Conservation (phyloP, 352 stramenopile species). For the Plasmopara viticola region DNA sequence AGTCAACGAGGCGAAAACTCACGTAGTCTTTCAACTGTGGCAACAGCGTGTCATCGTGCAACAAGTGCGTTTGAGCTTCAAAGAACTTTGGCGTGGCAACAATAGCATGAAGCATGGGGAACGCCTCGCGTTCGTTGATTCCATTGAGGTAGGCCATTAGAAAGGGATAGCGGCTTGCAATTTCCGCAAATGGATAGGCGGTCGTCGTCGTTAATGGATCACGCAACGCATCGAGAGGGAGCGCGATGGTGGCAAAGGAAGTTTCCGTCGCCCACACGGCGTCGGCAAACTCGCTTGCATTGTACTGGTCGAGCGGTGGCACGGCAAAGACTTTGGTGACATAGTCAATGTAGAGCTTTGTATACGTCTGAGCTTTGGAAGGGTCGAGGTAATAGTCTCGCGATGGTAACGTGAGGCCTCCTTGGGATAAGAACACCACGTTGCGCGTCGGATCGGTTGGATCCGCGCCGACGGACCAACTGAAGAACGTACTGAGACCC, state of each 20-base stretch:
- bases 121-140: constrained; percentile 34
- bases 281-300: constrained; percentile 32
- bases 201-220: constrained; percentile 85
- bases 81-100: constrained; percentile 52
- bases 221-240: constrained; percentile 79
- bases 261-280: constrained; percentile 66
- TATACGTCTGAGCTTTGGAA: constrained; percentile 32
- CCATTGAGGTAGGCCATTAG: constrained; percentile 46
- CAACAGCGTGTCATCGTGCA: constrained; percentile 29
- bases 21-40: constrained; percentile 50
- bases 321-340: constrained; percentile 42
- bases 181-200: constrained; percentile 67
- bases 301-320: constrained; percentile 28
- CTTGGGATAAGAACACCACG: constrained; percentile 45
- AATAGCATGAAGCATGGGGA: constrained; percentile 33
- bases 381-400: constrained; percentile 53
- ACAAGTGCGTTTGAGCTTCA: constrained; percentile 33
- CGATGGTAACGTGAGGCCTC: constrained; percentile 56
- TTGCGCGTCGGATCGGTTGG: constrained; percentile 37
- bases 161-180: constrained; percentile 44
- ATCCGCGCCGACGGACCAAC: constrained; percentile 35
- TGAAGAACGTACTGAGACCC: constrained; percentile 47
- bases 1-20: constrained; percentile 57
- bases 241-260: constrained; percentile 70
- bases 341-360: constrained; percentile 41